Conservation (phyloP, 2,329 filamentous ascomycete species). For the Fusarium lyarnte region DNA sequence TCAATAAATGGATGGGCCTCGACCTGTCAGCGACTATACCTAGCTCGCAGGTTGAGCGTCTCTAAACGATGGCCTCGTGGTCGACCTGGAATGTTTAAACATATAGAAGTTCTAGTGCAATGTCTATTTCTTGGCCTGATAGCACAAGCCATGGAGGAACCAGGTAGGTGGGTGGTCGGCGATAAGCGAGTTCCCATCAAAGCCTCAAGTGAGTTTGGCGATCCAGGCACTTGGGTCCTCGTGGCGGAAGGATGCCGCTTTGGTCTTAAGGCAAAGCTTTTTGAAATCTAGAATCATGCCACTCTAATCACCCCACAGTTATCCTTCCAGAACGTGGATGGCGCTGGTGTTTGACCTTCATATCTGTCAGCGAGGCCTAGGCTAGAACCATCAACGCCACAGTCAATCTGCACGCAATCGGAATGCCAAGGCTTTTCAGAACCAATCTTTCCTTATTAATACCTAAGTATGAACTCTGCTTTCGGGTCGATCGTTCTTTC, state of each 20-base stretch:
- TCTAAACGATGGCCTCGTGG: not conserved
- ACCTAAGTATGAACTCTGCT: not conserved
- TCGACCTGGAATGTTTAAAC: not conserved
- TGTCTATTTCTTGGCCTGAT: not conserved
- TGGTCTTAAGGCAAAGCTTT: not conserved
- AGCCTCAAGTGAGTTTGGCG: not conserved
- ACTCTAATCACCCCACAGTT: not conserved
- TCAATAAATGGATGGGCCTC: not conserved
- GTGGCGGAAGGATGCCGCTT: not conserved
- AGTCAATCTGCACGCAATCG: not conserved
- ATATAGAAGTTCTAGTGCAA: fast-evolving
- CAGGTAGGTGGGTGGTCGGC: not conserved
- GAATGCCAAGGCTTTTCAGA: not conserved
- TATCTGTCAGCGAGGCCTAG: not conserved
- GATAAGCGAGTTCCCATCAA: not conserved
- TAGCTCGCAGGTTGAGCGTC: not conserved
- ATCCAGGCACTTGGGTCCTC: not conserved
- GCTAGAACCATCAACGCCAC: not conserved
- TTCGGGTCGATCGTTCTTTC: not conserved
- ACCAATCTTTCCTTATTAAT: not conserved
- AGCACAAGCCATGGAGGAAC: not conserved
- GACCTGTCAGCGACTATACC: not conserved
- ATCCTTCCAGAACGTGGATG: not conserved
- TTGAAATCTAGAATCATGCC: not conserved
- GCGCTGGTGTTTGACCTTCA: not conserved